Evolutionary conservation across 345 rosid genomes (phyloP).

Genomic region (Anastatica hierochuntica): DNA sequence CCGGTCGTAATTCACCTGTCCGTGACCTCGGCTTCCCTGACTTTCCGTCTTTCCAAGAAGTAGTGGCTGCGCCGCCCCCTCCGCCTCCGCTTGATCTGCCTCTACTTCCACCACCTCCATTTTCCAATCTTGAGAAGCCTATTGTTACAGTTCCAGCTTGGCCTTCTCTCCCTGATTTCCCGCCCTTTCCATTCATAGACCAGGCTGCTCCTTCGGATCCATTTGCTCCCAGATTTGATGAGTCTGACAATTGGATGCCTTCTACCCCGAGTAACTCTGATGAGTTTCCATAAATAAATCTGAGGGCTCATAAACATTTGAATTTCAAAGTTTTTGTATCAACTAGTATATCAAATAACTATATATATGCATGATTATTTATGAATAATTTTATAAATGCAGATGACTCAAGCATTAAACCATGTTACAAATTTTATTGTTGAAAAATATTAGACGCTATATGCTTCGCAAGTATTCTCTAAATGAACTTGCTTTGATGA

Average conservation of each 20-base stretch:
- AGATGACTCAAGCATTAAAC: too few relatives aligned
- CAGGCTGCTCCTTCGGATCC: slow-evolving; percentile 10
- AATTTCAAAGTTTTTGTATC: too few relatives aligned
- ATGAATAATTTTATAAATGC: too few relatives aligned
- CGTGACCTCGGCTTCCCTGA: slow-evolving; percentile 21
- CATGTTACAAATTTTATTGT: too few relatives aligned
- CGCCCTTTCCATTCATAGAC: slow-evolving; percentile 19
- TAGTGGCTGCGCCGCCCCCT: not conserved
- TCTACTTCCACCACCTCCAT: not conserved
- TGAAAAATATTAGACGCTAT: too few relatives aligned
- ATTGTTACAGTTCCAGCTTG: slow-evolving; percentile 9
- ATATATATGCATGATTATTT: too few relatives aligned
- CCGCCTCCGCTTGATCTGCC: slow-evolving; percentile 10
- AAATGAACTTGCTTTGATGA: too few relatives aligned
- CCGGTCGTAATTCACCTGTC: slow-evolving; percentile 21
- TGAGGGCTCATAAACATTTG: not conserved
- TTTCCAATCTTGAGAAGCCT: slow-evolving; percentile 3
- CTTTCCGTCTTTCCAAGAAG: slow-evolving; percentile 16
- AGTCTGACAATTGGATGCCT: slow-evolving; percentile 16
- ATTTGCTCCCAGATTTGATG: slow-evolving; percentile 1
- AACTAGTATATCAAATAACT: too few relatives aligned
- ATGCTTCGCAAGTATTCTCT: too few relatives aligned
- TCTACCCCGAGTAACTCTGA: slow-evolving; percentile 21
- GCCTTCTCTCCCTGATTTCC: slow-evolving; percentile 16
- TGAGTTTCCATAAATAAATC: slow-evolving; percentile 11